Conservation (phyloP, 2,329 filamentous ascomycete species). For the Ophiocordyceps camponoti-rufipedis region DNA sequence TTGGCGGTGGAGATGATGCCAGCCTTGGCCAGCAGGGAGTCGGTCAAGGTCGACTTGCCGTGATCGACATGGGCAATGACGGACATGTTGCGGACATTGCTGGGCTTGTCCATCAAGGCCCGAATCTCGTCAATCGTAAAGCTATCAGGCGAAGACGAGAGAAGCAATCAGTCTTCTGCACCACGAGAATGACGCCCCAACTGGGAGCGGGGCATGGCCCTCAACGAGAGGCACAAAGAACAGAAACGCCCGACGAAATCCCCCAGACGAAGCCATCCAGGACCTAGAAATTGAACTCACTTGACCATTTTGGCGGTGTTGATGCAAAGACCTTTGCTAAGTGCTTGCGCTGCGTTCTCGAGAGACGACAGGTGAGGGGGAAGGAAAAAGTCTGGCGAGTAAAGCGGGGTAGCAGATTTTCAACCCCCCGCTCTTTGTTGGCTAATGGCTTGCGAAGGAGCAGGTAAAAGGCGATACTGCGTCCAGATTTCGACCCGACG, state of each 20-base stretch:
- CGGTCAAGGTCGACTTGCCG: slow-evolving; percentile 98
- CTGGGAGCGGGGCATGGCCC: slow-evolving; percentile 19
- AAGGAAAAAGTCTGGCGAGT: slow-evolving; percentile 8
- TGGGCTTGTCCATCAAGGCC: slow-evolving; percentile 59
- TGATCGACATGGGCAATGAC: slow-evolving; percentile 99
- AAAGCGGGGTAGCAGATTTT: slow-evolving; percentile 28
- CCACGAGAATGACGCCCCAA: slow-evolving; percentile 11
- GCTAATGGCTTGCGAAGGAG: slow-evolving; percentile 3
- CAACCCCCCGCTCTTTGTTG: slow-evolving; percentile 16
- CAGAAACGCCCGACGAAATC: not conserved
- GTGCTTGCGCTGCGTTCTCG: slow-evolving; percentile 8
- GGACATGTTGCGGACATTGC: slow-evolving; percentile 86
- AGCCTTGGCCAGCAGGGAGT: slow-evolving; percentile 96
- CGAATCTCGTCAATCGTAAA: slow-evolving; percentile 96
- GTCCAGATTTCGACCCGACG: not conserved
- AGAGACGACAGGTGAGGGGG: not conserved
- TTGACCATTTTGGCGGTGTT: slow-evolving; percentile 98
- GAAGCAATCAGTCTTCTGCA: slow-evolving; percentile 27
- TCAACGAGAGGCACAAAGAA: not conserved
- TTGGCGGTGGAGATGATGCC: slow-evolving; percentile 99
- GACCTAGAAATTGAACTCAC: slow-evolving; percentile 43
- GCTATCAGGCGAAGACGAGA: slow-evolving; percentile 36
- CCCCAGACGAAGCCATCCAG: not conserved
- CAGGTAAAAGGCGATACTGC: not conserved
- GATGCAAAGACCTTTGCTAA: slow-evolving; percentile 21